These are phyloP conservation scores for Pezicula carpinea DNA, from an alignment of 2,329 filamentous ascomycete genomes.

Conservation along the genomic window DNA sequence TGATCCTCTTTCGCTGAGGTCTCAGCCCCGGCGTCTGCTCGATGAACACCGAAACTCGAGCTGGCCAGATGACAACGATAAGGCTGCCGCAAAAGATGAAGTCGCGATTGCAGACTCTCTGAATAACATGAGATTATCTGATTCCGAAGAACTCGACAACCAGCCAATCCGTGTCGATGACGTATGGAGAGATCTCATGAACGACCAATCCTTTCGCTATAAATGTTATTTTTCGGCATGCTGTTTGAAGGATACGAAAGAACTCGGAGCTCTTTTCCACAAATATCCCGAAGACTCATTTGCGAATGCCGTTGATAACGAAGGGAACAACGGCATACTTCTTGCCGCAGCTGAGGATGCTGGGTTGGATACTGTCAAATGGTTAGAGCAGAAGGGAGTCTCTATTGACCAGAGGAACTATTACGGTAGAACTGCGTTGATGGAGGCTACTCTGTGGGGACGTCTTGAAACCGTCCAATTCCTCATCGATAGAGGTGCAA, in stretches of 20 bases:
- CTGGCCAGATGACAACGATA: constrained; percentile 1
- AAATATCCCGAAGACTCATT: too few species aligned
- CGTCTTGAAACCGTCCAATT: constrained; percentile 2
- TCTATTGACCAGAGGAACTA: constrained; percentile 4
- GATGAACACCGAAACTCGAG: constrained; percentile 1
- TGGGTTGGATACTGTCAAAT: too few species aligned
- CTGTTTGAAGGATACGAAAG: background rate
- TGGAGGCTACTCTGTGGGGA: constrained; percentile 2
- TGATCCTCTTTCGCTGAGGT: background rate
- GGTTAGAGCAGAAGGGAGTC: background rate
- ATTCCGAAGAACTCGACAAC: constrained; percentile 2
- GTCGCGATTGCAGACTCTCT: background rate
- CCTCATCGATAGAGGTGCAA: constrained; percentile 3
- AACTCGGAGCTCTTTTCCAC: background rate
- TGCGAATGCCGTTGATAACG: too few species aligned
- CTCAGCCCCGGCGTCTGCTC: background rate
- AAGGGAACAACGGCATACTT: too few species aligned
- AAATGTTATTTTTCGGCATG: constrained; percentile 2
- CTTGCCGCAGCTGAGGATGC: too few species aligned
- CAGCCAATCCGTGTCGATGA: constrained; percentile 1
- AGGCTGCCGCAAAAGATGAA: constrained; percentile 1
- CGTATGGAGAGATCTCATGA: constrained; percentile 1
- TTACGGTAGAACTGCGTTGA: constrained; percentile 5
- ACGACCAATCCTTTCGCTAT: constrained; percentile 1
- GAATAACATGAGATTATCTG: background rate